Evolutionary conservation across 768 basidiomycete species (phyloP).

Genomic region (Phylloporus scabripes): DNA sequence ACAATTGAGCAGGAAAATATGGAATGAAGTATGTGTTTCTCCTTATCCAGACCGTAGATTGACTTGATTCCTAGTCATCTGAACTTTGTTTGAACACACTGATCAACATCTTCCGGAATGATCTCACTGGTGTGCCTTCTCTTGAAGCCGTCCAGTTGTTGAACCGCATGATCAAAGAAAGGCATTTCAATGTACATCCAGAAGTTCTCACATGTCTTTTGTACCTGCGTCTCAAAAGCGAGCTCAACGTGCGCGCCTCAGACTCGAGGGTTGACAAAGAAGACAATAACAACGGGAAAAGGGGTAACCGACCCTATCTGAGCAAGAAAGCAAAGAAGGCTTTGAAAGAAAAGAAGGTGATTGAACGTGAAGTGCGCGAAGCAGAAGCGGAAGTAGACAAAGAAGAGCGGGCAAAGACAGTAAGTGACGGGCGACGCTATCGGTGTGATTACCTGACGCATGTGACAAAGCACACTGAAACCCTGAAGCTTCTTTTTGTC

Average conservation of each 20-base stretch:
- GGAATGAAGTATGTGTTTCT: slow-evolving; percentile 68
- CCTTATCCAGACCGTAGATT: slow-evolving; percentile 3
- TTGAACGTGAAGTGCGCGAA: slow-evolving; percentile 87
- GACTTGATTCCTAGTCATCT: slow-evolving; percentile 53
- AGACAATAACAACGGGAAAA: slow-evolving; percentile 38
- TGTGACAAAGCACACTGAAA: slow-evolving; percentile 84
- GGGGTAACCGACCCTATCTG: slow-evolving; percentile 62
- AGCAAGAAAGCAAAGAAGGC: slow-evolving; percentile 90
- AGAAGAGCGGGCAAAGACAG: slow-evolving; percentile 79
- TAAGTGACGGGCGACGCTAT: slow-evolving; percentile 38
- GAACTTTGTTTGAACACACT: slow-evolving; percentile 80
- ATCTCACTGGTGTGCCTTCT: slow-evolving; percentile 75
- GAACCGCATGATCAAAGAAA: slow-evolving; percentile 95
- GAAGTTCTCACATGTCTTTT: slow-evolving; percentile 81
- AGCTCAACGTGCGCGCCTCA: slow-evolving; percentile 76
- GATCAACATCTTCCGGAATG: slow-evolving; percentile 76
- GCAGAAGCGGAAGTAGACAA: slow-evolving; percentile 92
- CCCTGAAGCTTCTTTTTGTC: slow-evolving; percentile 93
- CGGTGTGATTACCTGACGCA: slow-evolving; percentile 15
- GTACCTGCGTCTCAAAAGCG: slow-evolving; percentile 80
- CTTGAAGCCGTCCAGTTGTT: slow-evolving; percentile 85
- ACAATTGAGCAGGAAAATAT: slow-evolving; percentile 76
- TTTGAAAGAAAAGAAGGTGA: slow-evolving; percentile 83
- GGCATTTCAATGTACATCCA: slow-evolving; percentile 83
- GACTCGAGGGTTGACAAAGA: slow-evolving; percentile 58